phyloP scores from a whole-genome alignment of 805 yeast species.

The Wickerhamomyces sydowiorum region DNA sequence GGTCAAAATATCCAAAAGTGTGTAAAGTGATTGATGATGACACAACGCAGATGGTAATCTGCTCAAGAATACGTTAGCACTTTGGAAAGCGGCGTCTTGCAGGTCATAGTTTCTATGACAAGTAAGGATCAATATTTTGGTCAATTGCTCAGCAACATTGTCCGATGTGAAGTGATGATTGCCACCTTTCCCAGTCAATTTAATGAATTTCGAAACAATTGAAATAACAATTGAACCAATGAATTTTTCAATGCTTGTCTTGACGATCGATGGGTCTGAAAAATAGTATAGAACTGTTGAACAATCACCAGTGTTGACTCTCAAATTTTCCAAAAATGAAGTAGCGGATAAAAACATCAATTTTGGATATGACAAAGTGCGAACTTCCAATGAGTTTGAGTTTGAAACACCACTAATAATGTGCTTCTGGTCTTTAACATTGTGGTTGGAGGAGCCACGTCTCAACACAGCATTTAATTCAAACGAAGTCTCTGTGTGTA shows the following conservation, averaged over 20 bases:
- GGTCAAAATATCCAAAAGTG: slow-evolving; percentile 75
- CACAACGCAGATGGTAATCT: slow-evolving; percentile 76
- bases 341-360: slow-evolving; percentile 86
- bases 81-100: slow-evolving; percentile 74
- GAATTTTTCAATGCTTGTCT: slow-evolving; percentile 62
- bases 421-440: slow-evolving; percentile 69
- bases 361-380: slow-evolving; percentile 62
- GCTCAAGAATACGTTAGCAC: slow-evolving; percentile 62
- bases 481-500: slow-evolving; percentile 84
- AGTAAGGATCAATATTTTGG: slow-evolving; percentile 58
- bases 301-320: slow-evolving; percentile 79
- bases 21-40: slow-evolving; percentile 63
- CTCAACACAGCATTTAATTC: slow-evolving; percentile 88
- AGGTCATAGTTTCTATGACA: slow-evolving; percentile 73
- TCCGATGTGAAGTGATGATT: slow-evolving; percentile 51
- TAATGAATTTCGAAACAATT: slow-evolving; percentile 51
- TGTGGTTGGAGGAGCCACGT: slow-evolving; percentile 81
- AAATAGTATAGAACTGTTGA: slow-evolving; percentile 72
- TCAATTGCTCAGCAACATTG: slow-evolving; percentile 61
- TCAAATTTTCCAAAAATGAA: slow-evolving; percentile 66
- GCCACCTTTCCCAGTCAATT: slow-evolving; percentile 40
- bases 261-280: slow-evolving; percentile 76
- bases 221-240: slow-evolving; percentile 61
- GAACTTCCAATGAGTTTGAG: slow-evolving; percentile 44
- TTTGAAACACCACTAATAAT: slow-evolving; percentile 35